Base-by-base conservation (phyloP, 2,329 filamentous ascomycete species). In the Aaosphaeria pasadenensis region DNA sequence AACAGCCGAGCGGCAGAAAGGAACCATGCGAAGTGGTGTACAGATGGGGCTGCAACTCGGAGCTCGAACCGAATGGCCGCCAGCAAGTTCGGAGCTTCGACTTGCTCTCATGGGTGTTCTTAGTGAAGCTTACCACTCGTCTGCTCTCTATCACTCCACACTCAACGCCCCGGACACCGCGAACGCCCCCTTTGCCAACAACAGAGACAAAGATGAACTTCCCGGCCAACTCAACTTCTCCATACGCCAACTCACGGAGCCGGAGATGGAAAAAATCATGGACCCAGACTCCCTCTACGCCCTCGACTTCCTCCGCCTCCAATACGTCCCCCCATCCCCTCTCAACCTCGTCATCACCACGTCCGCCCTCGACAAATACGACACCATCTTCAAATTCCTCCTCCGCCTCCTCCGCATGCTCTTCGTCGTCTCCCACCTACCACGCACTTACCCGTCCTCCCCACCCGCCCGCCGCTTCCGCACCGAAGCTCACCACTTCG, bases 1-100 rank as follows among this genome's bases (percentile, higher is more conserved):
- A 57, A 88, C 86, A 29, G 87, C 90, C 3, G 89, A 95, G 64
- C 80, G 87, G 39, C 82, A 82, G 43, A 74, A 81, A 13, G 89
- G 89, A 3, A 77, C 86, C 31, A 82, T 88, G 40, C 80, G 85
- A 6, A 71, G 66, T 36, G 88, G 40, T 81, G 85, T 49, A 74
- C 82, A 43, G 11, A 92, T 95, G 77, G 92, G 94, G 1, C 77
- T 97, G 38, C 86, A 91, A 38, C 76, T 97, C 1, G 88, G 88
- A n/a, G 83, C 82, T 2, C 82, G 90, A 59, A 84, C 89, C 47
- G 89, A 80, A 31, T 97, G 94, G 94, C 94, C 94, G 29, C 94
- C 94, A 4, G 91, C 91, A 28, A 95, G 89, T 67, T 96, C 91
- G 0, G 94, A 97, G 67, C 74, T 99, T n/a, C 84, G 91, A 7